Conservation (phyloP, 345 rosid species). For the Nasturtium officinale region DNA sequence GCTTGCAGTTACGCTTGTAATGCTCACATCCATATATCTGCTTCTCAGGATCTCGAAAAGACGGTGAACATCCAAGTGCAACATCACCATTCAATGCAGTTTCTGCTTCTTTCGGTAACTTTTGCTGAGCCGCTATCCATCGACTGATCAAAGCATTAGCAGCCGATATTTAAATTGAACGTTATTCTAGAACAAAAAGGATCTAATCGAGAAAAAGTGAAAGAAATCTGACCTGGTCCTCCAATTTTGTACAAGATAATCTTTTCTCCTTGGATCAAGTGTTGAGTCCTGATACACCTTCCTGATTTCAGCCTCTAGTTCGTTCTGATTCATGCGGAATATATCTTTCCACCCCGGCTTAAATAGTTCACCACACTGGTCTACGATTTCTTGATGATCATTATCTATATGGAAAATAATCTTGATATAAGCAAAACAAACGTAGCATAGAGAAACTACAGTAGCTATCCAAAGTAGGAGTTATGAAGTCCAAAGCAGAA, state of each 20-base stretch:
- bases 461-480: conserved; percentile 20
- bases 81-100: conserved; percentile 56
- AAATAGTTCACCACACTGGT: conserved; percentile 71
- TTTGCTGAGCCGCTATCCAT: conserved; percentile 92
- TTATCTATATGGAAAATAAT: conserved; percentile 44
- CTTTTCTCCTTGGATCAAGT: conserved; percentile 92
- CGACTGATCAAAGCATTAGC: conserved; percentile 53
- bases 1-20: conserved; percentile 86
- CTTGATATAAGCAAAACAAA: conserved; percentile 34
- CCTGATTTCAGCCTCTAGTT: conserved; percentile 86
- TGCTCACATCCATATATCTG: conserved; percentile 83
- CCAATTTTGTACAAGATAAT: conserved; percentile 79
- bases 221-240: conserved; percentile 66
- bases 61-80: conserved; percentile 57
- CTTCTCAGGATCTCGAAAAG: conserved; percentile 71
- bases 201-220: conserved; percentile 53
- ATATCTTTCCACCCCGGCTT: conserved; percentile 98
- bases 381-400: conserved; percentile 63
- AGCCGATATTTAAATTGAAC: background rate
- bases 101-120: conserved; percentile 56
- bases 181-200: conserved; percentile 14
- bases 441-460: conserved; percentile 17
- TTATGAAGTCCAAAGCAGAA: conserved; percentile 24
- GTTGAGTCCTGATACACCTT: conserved; percentile 85
- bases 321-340: conserved; percentile 91